Evolutionary conservation across 176 grass and related monocot genomes (phyloP).

Genomic region (Musa itinerans): DNA sequence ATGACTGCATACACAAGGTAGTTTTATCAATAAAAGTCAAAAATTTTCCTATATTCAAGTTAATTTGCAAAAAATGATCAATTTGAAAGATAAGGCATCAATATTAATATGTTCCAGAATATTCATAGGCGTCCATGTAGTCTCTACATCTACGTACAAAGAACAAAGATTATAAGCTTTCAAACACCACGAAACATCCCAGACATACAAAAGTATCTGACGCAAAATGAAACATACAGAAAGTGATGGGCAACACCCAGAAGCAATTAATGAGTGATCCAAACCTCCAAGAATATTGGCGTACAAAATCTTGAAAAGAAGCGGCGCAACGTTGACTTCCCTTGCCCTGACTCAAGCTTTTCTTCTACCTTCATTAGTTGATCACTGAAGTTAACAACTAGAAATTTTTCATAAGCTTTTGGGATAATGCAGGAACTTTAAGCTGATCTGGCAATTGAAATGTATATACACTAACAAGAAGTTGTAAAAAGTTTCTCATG

Average conservation of each 20-base stretch:
- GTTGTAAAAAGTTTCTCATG: background rate
- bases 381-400: background rate
- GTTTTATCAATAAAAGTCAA: background rate
- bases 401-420: background rate
- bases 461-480: background rate
- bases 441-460: background rate
- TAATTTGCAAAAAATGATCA: no score
- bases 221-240: background rate
- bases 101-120: background rate
- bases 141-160: background rate
- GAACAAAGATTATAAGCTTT: background rate
- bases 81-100: background rate
- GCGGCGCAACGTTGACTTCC: slow-evolving; percentile 69
- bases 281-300: slow-evolving; percentile 91
- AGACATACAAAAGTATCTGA: no score
- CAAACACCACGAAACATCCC: background rate
- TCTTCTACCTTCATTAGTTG: slow-evolving; percentile 62
- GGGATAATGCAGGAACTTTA: background rate
- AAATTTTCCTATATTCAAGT: no score
- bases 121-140: background rate
- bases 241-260: background rate
- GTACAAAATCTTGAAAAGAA: slow-evolving; percentile 90
- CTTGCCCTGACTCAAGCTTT: slow-evolving; percentile 85
- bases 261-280: background rate
- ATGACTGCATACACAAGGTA: slow-evolving; percentile 58